Evolutionary conservation across 192 early-diverging fungal genomes (phyloP).

Genomic region (Umbelopsis ramanniana): DNA sequence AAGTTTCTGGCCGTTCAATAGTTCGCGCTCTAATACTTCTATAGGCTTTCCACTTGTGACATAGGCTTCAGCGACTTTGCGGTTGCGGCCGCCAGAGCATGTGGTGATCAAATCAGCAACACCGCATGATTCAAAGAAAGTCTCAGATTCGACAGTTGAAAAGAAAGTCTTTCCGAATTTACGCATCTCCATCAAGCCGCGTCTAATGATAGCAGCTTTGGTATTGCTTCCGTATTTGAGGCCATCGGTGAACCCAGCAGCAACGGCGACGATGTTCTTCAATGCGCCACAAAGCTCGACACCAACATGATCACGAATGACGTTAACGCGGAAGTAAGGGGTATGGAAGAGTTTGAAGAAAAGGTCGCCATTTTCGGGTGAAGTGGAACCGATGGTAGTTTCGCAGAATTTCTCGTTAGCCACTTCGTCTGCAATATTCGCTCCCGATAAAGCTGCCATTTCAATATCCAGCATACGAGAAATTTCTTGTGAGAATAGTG

Average conservation of each 20-base stretch:
- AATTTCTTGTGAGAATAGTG: slow-evolving; percentile 74
- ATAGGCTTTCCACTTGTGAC: slow-evolving; percentile 90
- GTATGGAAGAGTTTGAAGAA: slow-evolving; percentile 88
- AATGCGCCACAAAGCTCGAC: slow-evolving; percentile 97
- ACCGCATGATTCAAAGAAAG: slow-evolving; percentile 97
- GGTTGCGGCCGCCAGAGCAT: slow-evolving; percentile 93
- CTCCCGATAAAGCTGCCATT: slow-evolving; percentile 87
- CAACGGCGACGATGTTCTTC: slow-evolving; percentile 96
- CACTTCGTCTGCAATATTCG: slow-evolving; percentile 96
- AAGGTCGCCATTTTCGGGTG: slow-evolving; percentile 69
- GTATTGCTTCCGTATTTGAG: slow-evolving; percentile 91
- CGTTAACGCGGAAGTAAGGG: slow-evolving; percentile 83
- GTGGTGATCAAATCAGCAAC: slow-evolving; percentile 96
- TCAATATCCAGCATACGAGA: slow-evolving; percentile 56
- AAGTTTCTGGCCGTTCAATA: slow-evolving; percentile 96
- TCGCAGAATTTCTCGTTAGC: slow-evolving; percentile 93
- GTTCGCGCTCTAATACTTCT: slow-evolving; percentile 85
- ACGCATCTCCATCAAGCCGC: slow-evolving; percentile 94
- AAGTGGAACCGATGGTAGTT: slow-evolving; percentile 85
- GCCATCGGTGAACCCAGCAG: slow-evolving; percentile 91
- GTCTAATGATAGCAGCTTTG: slow-evolving; percentile 95
- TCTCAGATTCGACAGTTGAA: slow-evolving; percentile 80
- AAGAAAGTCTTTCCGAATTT: slow-evolving; percentile 86
- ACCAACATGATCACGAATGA: slow-evolving; percentile 84
- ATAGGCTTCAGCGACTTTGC: slow-evolving; percentile 87